These are phyloP conservation scores for Handroanthus guayacan DNA, from an alignment of 257 asterid species.

Conservation along the genomic window DNA sequence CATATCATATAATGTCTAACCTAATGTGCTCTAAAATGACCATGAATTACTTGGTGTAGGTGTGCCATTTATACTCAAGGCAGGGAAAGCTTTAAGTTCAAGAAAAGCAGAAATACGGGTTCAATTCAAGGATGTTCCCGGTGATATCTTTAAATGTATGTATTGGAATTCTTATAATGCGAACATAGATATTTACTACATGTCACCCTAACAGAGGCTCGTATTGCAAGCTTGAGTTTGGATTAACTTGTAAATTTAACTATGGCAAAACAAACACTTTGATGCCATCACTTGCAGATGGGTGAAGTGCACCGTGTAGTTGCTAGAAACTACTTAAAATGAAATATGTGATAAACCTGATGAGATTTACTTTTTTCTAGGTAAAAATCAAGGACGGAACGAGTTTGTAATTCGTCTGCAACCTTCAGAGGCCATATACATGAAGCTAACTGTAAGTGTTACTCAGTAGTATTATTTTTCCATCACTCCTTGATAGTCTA, in stretches of 20 bases:
- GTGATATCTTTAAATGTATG: constrained; percentile 87
- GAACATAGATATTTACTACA: not conserved
- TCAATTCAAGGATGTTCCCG: constrained; percentile 98
- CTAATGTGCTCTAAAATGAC: constrained; percentile 3
- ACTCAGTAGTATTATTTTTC: not conserved
- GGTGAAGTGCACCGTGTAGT: no score
- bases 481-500: not conserved
- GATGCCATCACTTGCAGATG: no score
- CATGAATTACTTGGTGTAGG: constrained; percentile 60
- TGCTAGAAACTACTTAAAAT: no score
- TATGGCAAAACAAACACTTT: no score
- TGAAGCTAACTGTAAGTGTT: constrained; percentile 85
- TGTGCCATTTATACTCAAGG: constrained; percentile 95
- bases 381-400: constrained; percentile 91
- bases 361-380: constrained; percentile 45
- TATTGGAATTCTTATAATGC: constrained; percentile 10
- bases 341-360: constrained; percentile 24
- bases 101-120: constrained; percentile 95
- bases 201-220: not conserved
- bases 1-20: not conserved
- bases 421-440: constrained; percentile 96
- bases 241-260: no score
- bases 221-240: not conserved
- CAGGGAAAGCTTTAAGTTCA: constrained; percentile 95
- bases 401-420: constrained; percentile 97